phyloP scores from a whole-genome alignment of 805 yeast genomes.

The Ogataea parapolymorpha region DNA sequence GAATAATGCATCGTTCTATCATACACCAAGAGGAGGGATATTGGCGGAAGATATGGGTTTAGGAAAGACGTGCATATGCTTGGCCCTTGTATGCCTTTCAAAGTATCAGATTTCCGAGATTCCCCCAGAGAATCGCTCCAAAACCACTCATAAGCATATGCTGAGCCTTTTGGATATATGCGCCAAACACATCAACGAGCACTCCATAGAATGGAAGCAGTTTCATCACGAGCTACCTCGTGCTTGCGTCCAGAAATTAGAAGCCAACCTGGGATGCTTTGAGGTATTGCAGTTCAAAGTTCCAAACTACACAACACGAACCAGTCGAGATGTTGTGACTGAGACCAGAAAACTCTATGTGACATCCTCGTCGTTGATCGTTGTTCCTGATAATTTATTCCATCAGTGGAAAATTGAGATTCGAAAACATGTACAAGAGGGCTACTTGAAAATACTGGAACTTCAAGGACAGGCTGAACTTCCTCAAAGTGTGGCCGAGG shows the following conservation, averaged over 20 bases:
- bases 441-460: slow-evolving; percentile 36
- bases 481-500: slow-evolving; percentile 32
- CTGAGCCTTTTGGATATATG: slow-evolving; percentile 40
- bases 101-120: slow-evolving; percentile 47
- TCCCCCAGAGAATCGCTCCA: slow-evolving; percentile 32
- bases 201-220: slow-evolving; percentile 58
- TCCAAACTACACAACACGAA: slow-evolving; percentile 16
- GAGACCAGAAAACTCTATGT: slow-evolving; percentile 35
- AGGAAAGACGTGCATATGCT: slow-evolving; percentile 60
- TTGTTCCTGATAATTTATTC: slow-evolving; percentile 64
- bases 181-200: slow-evolving; percentile 38
- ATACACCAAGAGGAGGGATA: slow-evolving; percentile 57
- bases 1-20: slow-evolving; percentile 39
- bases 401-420: slow-evolving; percentile 65
- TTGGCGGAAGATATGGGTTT: slow-evolving; percentile 68
- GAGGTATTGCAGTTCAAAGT: slow-evolving; percentile 20
- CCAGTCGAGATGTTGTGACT: slow-evolving; percentile 5
- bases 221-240: slow-evolving; percentile 44
- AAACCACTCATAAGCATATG: slow-evolving; percentile 20
- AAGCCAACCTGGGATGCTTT: slow-evolving; percentile 44
- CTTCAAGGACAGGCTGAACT: slow-evolving; percentile 20
- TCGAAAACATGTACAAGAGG: slow-evolving; percentile 47
- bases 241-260: slow-evolving; percentile 36
- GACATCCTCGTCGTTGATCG: slow-evolving; percentile 53
- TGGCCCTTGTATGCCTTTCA: slow-evolving; percentile 54